Conservation (phyloP, 176 grass and related monocot genomes). For the Typha latifolia region DNA sequence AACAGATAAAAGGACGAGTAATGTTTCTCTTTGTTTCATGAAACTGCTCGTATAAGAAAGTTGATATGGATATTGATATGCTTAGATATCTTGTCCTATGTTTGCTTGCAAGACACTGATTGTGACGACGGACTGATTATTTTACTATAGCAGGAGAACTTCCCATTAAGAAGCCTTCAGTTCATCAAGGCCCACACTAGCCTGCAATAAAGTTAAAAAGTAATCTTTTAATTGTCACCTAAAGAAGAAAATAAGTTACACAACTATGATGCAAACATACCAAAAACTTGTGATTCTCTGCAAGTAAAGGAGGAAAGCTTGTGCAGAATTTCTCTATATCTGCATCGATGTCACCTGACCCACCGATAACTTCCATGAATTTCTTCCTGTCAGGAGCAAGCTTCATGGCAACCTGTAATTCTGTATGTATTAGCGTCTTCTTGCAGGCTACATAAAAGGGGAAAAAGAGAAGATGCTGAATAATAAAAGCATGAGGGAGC, state of each 20-base stretch:
- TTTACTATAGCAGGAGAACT: not conserved
- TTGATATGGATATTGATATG: too few species aligned
- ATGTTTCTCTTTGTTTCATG: not conserved
- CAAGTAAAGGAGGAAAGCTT: conserved; percentile 66
- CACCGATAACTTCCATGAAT: conserved; percentile 87
- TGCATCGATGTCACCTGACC: conserved; percentile 70
- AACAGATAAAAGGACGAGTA: too few species aligned
- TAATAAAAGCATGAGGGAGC: not conserved
- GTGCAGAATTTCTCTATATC: conserved; percentile 92
- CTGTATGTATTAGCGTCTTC: conserved; percentile 2
- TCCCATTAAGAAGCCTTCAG: conserved; percentile 72
- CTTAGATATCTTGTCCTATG: too few species aligned
- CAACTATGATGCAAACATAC: conserved; percentile 26
- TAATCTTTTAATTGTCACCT: not conserved
- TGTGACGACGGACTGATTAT: not conserved
- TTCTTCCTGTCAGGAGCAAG: conserved; percentile 84
- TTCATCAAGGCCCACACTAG: conserved; percentile 74
- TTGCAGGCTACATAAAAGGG: not conserved
- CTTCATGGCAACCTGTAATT: conserved; percentile 77
- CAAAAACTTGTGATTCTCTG: conserved; percentile 77
- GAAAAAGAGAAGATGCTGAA: not conserved
- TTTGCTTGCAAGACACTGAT: too few species aligned
- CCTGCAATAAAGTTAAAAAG: conserved; percentile 45
- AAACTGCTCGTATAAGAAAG: not conserved
- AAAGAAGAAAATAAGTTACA: not conserved